phyloP scores from a whole-genome alignment of 2,329 filamentous ascomycete genomes.

The Arthrobotrys iridis region DNA sequence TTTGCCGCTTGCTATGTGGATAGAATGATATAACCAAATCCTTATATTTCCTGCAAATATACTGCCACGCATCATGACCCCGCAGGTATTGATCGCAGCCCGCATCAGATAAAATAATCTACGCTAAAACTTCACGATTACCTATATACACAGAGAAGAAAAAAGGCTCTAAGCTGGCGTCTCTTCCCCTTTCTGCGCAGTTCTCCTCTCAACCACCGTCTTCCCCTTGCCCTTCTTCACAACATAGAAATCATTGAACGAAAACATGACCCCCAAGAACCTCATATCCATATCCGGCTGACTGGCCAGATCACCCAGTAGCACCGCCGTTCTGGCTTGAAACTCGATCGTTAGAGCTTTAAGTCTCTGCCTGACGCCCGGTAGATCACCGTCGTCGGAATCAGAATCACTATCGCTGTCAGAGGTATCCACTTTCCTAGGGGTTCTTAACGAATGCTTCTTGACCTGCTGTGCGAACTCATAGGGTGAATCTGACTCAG shows the following conservation, averaged over 20 bases:
- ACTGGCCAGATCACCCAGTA: conserved; percentile 89
- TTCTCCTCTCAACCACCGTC: conserved; percentile 50
- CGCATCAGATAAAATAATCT: neutral
- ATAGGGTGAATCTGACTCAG: conserved; percentile 65
- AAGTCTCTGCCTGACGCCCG: conserved; percentile 78
- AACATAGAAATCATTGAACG: conserved; percentile 96
- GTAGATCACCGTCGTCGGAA: conserved; percentile 73
- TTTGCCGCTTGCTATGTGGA: conserved; percentile 6
- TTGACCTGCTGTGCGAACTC: conserved; percentile 59
- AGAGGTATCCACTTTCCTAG: conserved; percentile 3
- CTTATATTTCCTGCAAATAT: neutral
- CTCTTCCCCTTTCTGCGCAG: conserved; percentile 45
- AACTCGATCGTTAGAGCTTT: conserved; percentile 79
- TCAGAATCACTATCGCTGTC: conserved; percentile 58
- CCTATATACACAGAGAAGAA: neutral
- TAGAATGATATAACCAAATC: conserved; percentile 38
- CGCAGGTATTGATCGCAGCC: neutral
- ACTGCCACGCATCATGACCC: neutral
- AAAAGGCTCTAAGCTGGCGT: conserved; percentile 8
- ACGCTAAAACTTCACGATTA: neutral
- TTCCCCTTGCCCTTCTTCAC: conserved; percentile 67
- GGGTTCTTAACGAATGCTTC: conserved; percentile 55
- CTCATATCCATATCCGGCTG: conserved; percentile 93
- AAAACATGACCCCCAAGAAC: conserved; percentile 96
- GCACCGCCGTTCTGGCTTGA: conserved; percentile 76